These are phyloP conservation scores for Leptoxyphium fumago DNA, from an alignment of 2,329 filamentous ascomycete genomes.

Conservation along the genomic window DNA sequence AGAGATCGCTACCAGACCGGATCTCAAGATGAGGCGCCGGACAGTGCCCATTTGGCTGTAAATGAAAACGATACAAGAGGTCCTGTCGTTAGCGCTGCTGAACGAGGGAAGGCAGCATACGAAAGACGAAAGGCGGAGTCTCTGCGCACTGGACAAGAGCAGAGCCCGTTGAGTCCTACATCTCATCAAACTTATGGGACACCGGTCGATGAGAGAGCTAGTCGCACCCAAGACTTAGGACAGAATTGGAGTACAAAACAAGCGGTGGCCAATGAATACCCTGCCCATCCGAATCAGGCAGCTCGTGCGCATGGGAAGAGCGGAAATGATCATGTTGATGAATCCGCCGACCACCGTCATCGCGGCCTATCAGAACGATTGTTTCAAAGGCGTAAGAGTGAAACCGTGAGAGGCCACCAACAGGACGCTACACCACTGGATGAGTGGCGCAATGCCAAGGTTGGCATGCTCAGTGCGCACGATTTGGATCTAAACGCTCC, in stretches of 20 bases:
- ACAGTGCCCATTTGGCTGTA: neutral
- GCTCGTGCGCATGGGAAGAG: no score
- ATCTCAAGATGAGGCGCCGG: neutral
- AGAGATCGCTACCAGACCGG: neutral
- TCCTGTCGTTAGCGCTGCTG: slow-evolving; percentile 7
- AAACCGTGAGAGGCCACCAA: slow-evolving; percentile 30
- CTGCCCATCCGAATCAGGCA: no score
- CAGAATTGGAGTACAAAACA: no score
- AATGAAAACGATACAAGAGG: neutral
- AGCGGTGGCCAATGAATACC: no score
- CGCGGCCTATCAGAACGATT: neutral
- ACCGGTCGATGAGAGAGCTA: no score
- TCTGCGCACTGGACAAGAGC: neutral
- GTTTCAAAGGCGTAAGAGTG: neutral
- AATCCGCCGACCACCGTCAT: no score
- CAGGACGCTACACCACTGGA: slow-evolving; percentile 44
- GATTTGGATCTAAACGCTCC: slow-evolving; percentile 26
- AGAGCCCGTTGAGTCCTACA: neutral
- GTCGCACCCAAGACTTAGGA: no score
- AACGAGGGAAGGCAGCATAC: slow-evolving; percentile 17
- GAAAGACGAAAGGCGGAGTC: slow-evolving; percentile 12
- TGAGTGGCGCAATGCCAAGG: slow-evolving; percentile 30
- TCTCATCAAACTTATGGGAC: neutral
- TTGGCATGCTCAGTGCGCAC: slow-evolving; percentile 24
- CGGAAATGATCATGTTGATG: no score